Evolutionary conservation across 1,284 basidiomycete species (phyloP).

Genomic region (Baeospora myosura): DNA sequence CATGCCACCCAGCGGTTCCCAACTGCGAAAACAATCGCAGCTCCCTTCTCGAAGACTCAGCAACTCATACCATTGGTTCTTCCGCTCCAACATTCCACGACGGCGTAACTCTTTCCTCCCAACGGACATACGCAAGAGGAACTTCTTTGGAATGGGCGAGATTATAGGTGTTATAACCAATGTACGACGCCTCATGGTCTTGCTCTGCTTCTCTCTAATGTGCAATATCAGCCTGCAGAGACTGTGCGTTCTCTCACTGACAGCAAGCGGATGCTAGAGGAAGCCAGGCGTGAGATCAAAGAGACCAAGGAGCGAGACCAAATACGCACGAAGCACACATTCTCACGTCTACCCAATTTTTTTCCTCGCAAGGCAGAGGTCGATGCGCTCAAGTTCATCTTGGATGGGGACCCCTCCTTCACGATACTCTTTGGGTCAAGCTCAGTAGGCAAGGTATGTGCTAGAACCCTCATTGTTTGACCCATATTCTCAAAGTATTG

Average conservation of each 20-base stretch:
- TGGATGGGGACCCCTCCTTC: conserved; percentile 69
- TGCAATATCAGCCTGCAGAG: conserved; percentile 52
- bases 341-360: conserved; percentile 68
- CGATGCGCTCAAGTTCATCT: conserved; percentile 50
- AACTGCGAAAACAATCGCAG: no score
- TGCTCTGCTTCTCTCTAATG: conserved; percentile 11
- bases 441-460: conserved; percentile 66
- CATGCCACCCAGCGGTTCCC: no score
- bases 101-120: conserved; percentile 52
- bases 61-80: conserved; percentile 62
- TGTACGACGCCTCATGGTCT: no score
- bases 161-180: conserved; percentile 70
- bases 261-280: conserved; percentile 65
- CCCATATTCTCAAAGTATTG: conserved; percentile 1
- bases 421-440: conserved; percentile 78
- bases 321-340: conserved; percentile 68
- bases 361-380: conserved; percentile 62
- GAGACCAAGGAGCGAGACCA: conserved; percentile 62
- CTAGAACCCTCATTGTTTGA: conserved; percentile 3
- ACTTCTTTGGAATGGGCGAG: conserved; percentile 74
- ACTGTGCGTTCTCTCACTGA: conserved; percentile 74
- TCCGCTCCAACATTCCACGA: conserved; percentile 63
- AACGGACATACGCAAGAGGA: conserved; percentile 52
- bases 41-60: no score
- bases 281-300: conserved; percentile 63